Evolutionary conservation across 2,329 filamentous ascomycete genomes (phyloP).

Genomic region (Xylariomycetidae sp.): DNA sequence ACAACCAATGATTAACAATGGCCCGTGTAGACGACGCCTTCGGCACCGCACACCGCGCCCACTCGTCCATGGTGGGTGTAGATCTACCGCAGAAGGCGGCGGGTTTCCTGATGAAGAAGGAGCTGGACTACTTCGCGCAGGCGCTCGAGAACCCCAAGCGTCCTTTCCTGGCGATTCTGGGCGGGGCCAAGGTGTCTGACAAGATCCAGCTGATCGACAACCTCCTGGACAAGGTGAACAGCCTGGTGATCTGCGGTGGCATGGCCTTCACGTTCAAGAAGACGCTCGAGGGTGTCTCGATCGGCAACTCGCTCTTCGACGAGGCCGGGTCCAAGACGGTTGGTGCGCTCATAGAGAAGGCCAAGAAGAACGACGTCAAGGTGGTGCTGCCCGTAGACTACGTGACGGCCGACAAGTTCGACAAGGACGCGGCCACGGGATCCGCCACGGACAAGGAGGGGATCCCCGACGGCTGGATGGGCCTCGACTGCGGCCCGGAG

Average conservation of each 20-base stretch:
- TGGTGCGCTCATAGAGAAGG: constrained; percentile 82
- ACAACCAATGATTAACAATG: too few relatives aligned
- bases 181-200: constrained; percentile 97
- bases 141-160: constrained; percentile 89
- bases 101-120: constrained; percentile 99
- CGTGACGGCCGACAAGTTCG: constrained; percentile 93
- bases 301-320: constrained; percentile 89
- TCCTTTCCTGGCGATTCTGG: constrained; percentile 97
- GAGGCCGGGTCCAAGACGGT: constrained; percentile 93
- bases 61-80: constrained; percentile 98
- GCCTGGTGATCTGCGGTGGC: constrained; percentile 89
- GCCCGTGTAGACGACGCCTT: constrained; percentile 81
- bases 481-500: constrained; percentile 89
- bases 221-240: constrained; percentile 96
- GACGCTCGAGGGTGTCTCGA: constrained; percentile 85
- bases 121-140: constrained; percentile 98
- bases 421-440: constrained; percentile 74
- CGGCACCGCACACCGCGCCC: constrained; percentile 94
- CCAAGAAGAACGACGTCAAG: constrained; percentile 93
- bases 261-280: constrained; percentile 99
- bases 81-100: constrained; percentile 95
- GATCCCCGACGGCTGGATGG: constrained; percentile 97
- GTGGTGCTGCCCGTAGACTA: constrained; percentile 93
- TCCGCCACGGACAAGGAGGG: constrained; percentile 80
- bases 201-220: constrained; percentile 99